Conservation (phyloP, 148 eudicot genomes). For the Camellia sinensis region DNA sequence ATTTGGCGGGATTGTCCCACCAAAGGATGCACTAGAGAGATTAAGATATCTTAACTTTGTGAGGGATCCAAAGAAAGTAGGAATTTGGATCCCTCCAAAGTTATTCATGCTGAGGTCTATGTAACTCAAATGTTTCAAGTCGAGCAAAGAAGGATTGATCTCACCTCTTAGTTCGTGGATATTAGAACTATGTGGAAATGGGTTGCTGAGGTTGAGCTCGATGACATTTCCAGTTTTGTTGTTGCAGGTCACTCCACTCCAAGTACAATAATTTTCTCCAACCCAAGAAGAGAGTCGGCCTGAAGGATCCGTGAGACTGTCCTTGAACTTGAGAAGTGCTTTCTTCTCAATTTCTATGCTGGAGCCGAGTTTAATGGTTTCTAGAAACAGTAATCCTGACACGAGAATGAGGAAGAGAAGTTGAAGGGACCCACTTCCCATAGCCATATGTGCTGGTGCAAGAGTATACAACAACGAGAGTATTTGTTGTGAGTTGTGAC, state of each 20-base stretch:
- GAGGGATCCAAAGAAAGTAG: constrained; percentile 11
- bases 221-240: not conserved
- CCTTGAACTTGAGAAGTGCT: constrained; percentile 19
- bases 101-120: constrained; percentile 6
- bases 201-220: constrained; percentile 8
- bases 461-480: not conserved
- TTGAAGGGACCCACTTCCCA: no score
- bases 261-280: constrained; percentile 12
- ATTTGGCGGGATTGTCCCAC: constrained; percentile 5
- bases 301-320: constrained; percentile 9
- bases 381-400: no score
- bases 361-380: not conserved
- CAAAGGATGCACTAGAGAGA: not conserved
- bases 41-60: constrained; percentile 8
- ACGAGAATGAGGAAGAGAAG: no score
- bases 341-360: constrained; percentile 7
- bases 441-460: no score
- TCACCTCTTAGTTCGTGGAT: not conserved
- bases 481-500: not conserved
- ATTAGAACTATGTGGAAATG: not conserved
- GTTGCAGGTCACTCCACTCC: constrained; percentile 20
- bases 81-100: not conserved
- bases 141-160: constrained; percentile 14
- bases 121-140: constrained; percentile 1
- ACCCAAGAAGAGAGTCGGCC: constrained; percentile 15